Evolutionary conservation across 108 stramenopile species (phyloP), one percentile per base, ranked within the genome.

Genomic region (Phaeodactylum tricornutum): DNA sequence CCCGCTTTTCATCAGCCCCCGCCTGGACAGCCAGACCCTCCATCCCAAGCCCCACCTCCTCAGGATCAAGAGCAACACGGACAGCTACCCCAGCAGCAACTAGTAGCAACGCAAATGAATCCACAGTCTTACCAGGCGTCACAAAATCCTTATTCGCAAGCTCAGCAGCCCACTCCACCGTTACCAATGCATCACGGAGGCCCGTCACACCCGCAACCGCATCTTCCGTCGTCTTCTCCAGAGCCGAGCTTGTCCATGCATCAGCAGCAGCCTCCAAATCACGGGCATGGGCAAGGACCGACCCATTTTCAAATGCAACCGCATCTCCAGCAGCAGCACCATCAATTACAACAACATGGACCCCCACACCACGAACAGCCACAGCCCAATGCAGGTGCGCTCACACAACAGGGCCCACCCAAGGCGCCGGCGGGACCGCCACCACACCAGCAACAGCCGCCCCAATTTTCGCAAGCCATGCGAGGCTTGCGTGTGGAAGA

Each of bases 401-500:
- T 11, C 8, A 12, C 8, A 8, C 33, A 8, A 8, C 8, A 34
- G 33, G 9, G 9, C 8, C 33, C 33, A 34, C 33, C 33, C 9
- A 8, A 8, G 33, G 9, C 33, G 33, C 33, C 33, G 12, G 19
- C 16, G 14, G 19, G 21, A 41, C 39, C 5, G 5, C 39, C 5
- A n/a, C 39, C 5, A 41, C 39, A 5, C 16, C 9, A 5, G 21
- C 9, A 41, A 14, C 39, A 41, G 21, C 39, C 39, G 5, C 9
- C 39, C 21, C 45, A n/a, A n/a, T n/a, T n/a, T n/a, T 20, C 45
- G 5, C 14, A 15, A 28, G 66, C 40, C 4, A 72, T 75, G 74
- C 43, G 71, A 29, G 91, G 86, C 59, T 67, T 92, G 19, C 77
- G 78, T 40, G 92, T 93, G 6, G 92, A 93, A 75, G 92, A 93